A percentile compares a stretch with the other conserved stretches of the same genome.
Conservation (phyloP, 177 flowering plant genomes). For the Vitis hybrid region DNA sequence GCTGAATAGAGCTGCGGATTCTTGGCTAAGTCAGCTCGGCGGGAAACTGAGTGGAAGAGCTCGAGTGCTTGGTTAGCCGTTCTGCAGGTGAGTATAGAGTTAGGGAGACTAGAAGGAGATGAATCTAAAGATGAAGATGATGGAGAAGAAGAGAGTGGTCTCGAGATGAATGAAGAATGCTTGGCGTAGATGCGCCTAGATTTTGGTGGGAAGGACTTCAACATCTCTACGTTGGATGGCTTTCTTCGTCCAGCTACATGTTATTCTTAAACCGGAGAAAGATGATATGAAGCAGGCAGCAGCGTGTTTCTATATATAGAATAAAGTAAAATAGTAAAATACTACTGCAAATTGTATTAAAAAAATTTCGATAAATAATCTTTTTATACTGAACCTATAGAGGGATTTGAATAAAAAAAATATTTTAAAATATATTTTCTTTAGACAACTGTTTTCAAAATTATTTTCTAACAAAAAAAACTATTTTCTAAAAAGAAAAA, state of each 20-base stretch:
- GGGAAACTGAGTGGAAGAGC: constrained; percentile 34
- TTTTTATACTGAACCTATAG: too few species aligned
- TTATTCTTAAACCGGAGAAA: not conserved
- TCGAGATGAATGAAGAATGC: not conserved
- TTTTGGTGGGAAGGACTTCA: constrained; percentile 25
- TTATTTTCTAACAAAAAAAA: too few species aligned
- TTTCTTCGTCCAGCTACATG: not conserved
- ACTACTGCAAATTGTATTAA: too few species aligned
- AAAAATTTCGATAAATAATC: too few species aligned
- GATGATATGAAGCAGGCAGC: too few species aligned
- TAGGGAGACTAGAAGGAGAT: constrained; percentile 18
- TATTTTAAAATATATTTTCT: too few species aligned
- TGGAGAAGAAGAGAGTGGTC: constrained; percentile 7
- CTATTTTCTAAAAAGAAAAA: too few species aligned
- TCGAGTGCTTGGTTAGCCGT: constrained; percentile 38
- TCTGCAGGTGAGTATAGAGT: constrained; percentile 32
- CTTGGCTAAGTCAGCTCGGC: constrained; percentile 15
- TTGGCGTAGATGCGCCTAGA: constrained; percentile 5
- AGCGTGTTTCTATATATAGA: too few species aligned
- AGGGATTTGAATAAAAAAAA: too few species aligned
- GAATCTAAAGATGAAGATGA: constrained; percentile 7
- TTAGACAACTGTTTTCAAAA: too few species aligned
- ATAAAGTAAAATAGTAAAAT: too few species aligned
- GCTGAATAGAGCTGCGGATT: constrained; percentile 44
- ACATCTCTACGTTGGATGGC: constrained; percentile 13